Conservation (phyloP, 805 yeast species). For the Spathaspora boniae region DNA sequence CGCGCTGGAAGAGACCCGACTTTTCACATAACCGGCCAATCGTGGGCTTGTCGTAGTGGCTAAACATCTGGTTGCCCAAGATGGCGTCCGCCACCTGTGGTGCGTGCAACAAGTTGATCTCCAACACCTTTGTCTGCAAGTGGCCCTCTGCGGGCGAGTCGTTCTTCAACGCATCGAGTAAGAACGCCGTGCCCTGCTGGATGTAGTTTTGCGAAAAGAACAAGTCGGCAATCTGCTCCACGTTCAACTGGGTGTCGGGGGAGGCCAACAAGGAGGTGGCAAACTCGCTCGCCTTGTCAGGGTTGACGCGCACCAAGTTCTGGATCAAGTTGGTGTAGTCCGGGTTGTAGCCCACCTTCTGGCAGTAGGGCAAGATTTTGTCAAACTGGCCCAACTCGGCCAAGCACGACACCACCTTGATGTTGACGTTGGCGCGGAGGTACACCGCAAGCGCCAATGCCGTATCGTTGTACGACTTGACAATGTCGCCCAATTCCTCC, state of each 20-base stretch:
- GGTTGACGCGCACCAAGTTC: slow-evolving; percentile 84
- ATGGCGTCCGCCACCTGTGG: slow-evolving; percentile 99
- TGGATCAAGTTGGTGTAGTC: slow-evolving; percentile 88
- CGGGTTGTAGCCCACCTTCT: slow-evolving; percentile 83
- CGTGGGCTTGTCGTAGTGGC: slow-evolving; percentile 91
- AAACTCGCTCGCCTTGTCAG: slow-evolving; percentile 98
- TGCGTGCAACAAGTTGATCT: slow-evolving; percentile 89
- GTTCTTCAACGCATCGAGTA: slow-evolving; percentile 90
- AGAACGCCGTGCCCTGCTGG: slow-evolving; percentile 97
- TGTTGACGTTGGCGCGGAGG: slow-evolving; percentile 74
- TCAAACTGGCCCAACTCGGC: slow-evolving; percentile 97
- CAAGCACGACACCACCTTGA: slow-evolving; percentile 85
- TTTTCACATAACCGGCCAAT: slow-evolving; percentile 91
- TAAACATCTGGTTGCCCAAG: slow-evolving; percentile 90
- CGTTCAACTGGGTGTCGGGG: slow-evolving; percentile 61
- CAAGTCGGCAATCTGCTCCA: slow-evolving; percentile 87
- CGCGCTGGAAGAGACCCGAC: slow-evolving; percentile 94
- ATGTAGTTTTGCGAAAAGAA: slow-evolving; percentile 91
- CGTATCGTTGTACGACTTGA: slow-evolving; percentile 75
- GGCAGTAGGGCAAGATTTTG: slow-evolving; percentile 90
- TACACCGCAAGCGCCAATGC: slow-evolving; percentile 89
- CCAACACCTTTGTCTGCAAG: slow-evolving; percentile 89
- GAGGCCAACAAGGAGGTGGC: slow-evolving; percentile 75
- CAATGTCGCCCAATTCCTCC: slow-evolving; percentile 97
- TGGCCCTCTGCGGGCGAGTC: slow-evolving; percentile 95